phyloP scores from a whole-genome alignment of 225 moss, liverwort and hornwort genomes.

The Antitrichia curtipendula region DNA sequence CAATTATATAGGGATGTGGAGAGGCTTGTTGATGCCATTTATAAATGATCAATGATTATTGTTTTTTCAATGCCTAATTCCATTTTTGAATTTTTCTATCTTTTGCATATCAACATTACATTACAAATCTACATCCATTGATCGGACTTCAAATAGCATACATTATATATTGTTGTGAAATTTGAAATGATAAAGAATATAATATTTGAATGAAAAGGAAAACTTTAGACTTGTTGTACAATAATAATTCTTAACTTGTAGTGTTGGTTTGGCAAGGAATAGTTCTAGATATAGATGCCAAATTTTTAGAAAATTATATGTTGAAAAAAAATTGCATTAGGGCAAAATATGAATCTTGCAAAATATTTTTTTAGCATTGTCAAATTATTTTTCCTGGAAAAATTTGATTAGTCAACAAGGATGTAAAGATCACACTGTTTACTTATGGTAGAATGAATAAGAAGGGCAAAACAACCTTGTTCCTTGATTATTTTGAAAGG shows the following conservation, averaged over 20 bases:
- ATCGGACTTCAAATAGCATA: too few species aligned
- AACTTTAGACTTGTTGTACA: not conserved
- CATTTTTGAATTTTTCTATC: not conserved
- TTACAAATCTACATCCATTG: too few species aligned
- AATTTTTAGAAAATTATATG: not conserved
- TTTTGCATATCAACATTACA: not conserved
- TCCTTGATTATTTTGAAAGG: not conserved
- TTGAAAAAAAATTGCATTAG: not conserved
- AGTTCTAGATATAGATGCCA: not conserved
- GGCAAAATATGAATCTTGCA: not conserved
- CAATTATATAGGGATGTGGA: too few species aligned
- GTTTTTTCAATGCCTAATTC: not conserved
- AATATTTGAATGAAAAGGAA: not conserved
- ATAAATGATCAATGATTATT: not conserved
- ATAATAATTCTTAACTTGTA: not conserved
- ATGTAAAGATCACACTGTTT: fast-evolving
- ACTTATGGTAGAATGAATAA: not conserved
- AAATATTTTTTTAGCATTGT: not conserved
- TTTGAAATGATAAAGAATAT: not conserved
- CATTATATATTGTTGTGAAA: fast-evolving
- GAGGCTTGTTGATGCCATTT: not conserved
- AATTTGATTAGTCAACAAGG: not conserved
- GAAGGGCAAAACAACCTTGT: not conserved
- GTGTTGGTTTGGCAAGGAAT: fast-evolving
- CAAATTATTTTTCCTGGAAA: fast-evolving